Evolutionary conservation across 1,284 basidiomycete species (phyloP).

Genomic region (Cryptococcus jaspeensis): DNA sequence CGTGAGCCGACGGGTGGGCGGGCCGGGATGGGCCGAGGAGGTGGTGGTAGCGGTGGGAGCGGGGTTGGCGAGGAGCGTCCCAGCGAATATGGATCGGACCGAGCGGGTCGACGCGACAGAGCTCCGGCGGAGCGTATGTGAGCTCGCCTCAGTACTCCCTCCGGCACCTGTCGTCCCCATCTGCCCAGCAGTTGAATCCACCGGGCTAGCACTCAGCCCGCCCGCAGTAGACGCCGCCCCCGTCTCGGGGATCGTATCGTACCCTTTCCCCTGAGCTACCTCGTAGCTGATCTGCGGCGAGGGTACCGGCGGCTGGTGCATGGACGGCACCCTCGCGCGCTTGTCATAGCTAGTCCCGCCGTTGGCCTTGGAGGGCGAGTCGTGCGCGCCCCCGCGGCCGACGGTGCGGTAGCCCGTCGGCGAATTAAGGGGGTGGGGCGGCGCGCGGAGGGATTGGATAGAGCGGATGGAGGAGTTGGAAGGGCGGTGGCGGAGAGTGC

Average conservation of each 20-base stretch:
- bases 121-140: conserved; percentile 1
- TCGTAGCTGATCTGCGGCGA: conserved; percentile 42
- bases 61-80: conserved; percentile 1
- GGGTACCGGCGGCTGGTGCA: conserved; percentile 46
- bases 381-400: conserved; percentile 21
- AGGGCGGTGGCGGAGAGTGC: conserved; percentile 27
- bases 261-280: conserved; percentile 36
- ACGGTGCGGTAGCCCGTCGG: conserved; percentile 29
- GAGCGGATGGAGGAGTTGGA: conserved; percentile 43
- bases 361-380: conserved; percentile 19
- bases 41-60: not conserved
- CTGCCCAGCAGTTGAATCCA: too few species aligned
- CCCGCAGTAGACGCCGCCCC: not conserved
- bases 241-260: conserved; percentile 27
- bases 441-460: conserved; percentile 42
- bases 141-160: not conserved
- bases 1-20: conserved; percentile 20
- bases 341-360: conserved; percentile 8
- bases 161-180: not conserved
- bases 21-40: not conserved
- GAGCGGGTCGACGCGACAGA: conserved; percentile 10
- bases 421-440: conserved; percentile 49
- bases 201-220: too few species aligned
- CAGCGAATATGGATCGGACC: conserved; percentile 6
- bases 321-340: conserved; percentile 27